Base-by-base conservation (phyloP, 306 rosid genomes). In the Quercus alba region DNA sequence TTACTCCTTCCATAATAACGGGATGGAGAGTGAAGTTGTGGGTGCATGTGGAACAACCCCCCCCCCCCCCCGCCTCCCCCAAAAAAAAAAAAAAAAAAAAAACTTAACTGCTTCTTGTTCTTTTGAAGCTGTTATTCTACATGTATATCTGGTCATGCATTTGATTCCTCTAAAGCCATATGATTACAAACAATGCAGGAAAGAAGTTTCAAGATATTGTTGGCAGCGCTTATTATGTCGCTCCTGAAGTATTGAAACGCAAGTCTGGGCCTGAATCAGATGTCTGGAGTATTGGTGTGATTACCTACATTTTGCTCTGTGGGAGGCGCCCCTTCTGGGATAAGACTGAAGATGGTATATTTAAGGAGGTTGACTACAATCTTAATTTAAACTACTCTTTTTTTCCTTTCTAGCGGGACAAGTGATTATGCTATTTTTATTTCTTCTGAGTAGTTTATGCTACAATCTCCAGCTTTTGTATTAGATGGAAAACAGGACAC, bases 251-350 rank as follows among this genome's bases (percentile, higher is more conserved):
- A 74, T 87, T 96, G 81, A 96, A 84, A 87, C 91, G 99, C 41
- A 91, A 90, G 88, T 96, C 99, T 25, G 99, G 99, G 75, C 99
- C 99, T 25, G 99, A 93, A 87, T 96, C 99, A 14, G 99, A 96
- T 88, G 99, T 90, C 52, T 96, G 99, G 99, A 96, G 99, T 81
- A 96, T 96, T 82, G 99, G 99, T 66, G 98, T 96, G 58, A 96
- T 96, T 84, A 93, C 99, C 70, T 96, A 96, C 83, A 96, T 96
- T 84, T 88, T 96, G 86, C 99, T 96, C 73, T 91, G 97, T 66
- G 99, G 99, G 75, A 90, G 94, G 84, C 99, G 99, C 3, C 99
- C 99, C n/a, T 96, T 96, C 79, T 96, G 99, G 99, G 98, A 96
- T 87, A 96, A 90, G 89, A 96, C 99, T 0, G 99, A 96, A 87